A percentile compares a stretch with the other conserved stretches of the same genome.
These are phyloP conservation scores for Scheffersomyces lignicola DNA, from an alignment of 1,139 yeast genomes.

Conservation along the genomic window DNA sequence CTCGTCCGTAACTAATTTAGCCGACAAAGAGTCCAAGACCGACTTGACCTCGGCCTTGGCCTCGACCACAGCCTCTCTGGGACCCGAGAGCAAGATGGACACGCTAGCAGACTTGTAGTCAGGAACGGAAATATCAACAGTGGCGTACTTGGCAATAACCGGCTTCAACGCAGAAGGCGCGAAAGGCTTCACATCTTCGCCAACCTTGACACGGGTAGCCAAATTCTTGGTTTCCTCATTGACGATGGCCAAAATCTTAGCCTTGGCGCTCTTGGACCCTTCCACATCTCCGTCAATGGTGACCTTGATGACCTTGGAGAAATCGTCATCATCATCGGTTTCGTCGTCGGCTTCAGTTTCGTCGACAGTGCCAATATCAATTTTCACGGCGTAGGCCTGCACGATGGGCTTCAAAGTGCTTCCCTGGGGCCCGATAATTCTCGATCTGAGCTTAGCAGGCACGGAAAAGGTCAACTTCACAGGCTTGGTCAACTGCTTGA, in stretches of 20 bases:
- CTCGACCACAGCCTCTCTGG: constrained; percentile 56
- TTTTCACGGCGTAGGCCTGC: constrained; percentile 66
- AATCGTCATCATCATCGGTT: constrained; percentile 41
- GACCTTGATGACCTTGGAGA: constrained; percentile 58
- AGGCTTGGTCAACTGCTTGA: constrained; percentile 77
- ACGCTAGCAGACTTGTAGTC: constrained; percentile 24
- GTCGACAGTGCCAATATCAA: constrained; percentile 60
- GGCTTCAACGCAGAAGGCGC: constrained; percentile 31
- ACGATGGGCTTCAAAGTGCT: constrained; percentile 77
- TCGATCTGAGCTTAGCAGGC: constrained; percentile 78
- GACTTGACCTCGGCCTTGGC: constrained; percentile 50
- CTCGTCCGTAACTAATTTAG: constrained; percentile 34
- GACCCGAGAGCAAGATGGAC: constrained; percentile 55
- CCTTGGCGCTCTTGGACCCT: constrained; percentile 75
- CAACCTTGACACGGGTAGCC: constrained; percentile 48
- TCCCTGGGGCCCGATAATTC: constrained; percentile 90
- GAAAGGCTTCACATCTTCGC: constrained; percentile 52
- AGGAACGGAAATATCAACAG: constrained; percentile 36
- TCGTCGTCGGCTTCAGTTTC: constrained; percentile 19
- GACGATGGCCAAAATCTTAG: constrained; percentile 70
- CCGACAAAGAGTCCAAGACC: constrained; percentile 45
- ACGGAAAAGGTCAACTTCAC: constrained; percentile 60
- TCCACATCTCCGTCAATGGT: constrained; percentile 82
- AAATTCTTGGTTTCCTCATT: constrained; percentile 68
- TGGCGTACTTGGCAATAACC: constrained; percentile 20